Percentiles rank a stretch among this genome's conserved stretches.
Conservation (phyloP, 345 rosid species). For the Citrus inodora region DNA sequence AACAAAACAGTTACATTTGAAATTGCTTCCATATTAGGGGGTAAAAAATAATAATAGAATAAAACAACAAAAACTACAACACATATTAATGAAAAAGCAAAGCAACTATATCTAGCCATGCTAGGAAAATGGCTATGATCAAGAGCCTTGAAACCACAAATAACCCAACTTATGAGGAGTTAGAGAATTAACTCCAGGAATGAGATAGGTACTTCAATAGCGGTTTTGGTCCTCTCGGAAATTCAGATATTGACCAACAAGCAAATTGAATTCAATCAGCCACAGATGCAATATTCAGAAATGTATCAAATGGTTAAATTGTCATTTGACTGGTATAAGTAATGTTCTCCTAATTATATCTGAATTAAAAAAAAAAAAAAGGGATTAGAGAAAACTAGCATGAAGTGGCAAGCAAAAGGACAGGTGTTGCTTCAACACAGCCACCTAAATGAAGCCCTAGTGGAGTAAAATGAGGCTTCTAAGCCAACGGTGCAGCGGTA, state of each 20-base stretch:
- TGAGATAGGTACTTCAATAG: background rate
- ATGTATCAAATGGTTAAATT: background rate
- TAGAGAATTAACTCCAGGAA: background rate
- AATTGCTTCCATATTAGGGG: background rate
- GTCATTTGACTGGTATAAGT: background rate
- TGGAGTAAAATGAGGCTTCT: too few species aligned
- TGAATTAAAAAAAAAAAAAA: too few species aligned
- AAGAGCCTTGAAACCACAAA: background rate
- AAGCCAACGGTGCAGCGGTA: too few species aligned
- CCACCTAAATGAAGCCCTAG: too few species aligned
- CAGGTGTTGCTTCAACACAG: too few species aligned
- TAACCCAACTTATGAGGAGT: background rate
- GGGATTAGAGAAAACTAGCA: too few species aligned
- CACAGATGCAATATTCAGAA: background rate
- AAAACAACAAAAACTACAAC: background rate
- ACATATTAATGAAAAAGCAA: background rate
- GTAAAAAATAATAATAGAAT: background rate
- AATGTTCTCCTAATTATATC: background rate
- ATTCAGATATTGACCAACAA: background rate
- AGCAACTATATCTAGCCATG: background rate
- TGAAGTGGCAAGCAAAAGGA: too few species aligned
- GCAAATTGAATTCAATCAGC: background rate
- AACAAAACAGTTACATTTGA: background rate
- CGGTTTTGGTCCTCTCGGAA: background rate
- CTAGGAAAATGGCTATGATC: background rate